Percentiles rank a stretch among this genome's conserved stretches.
Evolutionary conservation across 2,329 filamentous ascomycete genomes (phyloP).

Genomic region (Scedosporium apiospermum): DNA sequence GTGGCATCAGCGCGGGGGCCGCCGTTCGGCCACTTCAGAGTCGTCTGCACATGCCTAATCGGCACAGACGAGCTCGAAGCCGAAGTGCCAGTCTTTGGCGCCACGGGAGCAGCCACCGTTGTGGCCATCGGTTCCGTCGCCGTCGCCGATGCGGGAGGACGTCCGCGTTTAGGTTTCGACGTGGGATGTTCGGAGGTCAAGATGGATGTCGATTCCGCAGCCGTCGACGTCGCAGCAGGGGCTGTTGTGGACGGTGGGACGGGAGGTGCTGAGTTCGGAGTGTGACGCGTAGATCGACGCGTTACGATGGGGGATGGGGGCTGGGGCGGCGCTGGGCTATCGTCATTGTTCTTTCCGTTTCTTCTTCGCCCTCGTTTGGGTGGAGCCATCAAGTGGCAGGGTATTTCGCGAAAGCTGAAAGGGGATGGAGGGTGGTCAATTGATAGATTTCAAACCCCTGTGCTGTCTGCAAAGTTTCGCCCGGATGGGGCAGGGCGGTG

Average conservation of each 20-base stretch:
- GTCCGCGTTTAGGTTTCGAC: constrained; percentile 1
- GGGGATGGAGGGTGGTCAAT: neutral
- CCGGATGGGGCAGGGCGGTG: neutral
- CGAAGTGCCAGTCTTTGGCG: constrained; percentile 11
- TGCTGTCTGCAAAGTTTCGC: neutral
- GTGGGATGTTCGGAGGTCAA: constrained; percentile 4
- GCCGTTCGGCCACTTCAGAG: constrained; percentile 14
- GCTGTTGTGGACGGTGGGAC: constrained; percentile 18
- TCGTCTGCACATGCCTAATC: constrained; percentile 7
- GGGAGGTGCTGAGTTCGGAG: constrained; percentile 23
- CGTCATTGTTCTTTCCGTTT: constrained; percentile 4
- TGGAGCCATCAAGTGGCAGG: constrained; percentile 2
- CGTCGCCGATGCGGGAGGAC: neutral
- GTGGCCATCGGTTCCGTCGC: constrained; percentile 8
- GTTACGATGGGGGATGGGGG: constrained; percentile 2
- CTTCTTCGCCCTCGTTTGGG: neutral
- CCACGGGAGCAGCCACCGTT: constrained; percentile 9
- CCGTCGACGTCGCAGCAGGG: constrained; percentile 10
- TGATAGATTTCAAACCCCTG: neutral
- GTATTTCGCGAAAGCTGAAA: neutral
- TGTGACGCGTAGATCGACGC: constrained; percentile 19
- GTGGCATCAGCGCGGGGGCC: constrained; percentile 15
- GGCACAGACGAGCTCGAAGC: neutral
- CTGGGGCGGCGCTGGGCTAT: neutral
- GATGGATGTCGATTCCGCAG: constrained; percentile 12